Evolutionary conservation across 2,329 filamentous ascomycete genomes (phyloP).

Genomic region (Diaporthe longicolla): DNA sequence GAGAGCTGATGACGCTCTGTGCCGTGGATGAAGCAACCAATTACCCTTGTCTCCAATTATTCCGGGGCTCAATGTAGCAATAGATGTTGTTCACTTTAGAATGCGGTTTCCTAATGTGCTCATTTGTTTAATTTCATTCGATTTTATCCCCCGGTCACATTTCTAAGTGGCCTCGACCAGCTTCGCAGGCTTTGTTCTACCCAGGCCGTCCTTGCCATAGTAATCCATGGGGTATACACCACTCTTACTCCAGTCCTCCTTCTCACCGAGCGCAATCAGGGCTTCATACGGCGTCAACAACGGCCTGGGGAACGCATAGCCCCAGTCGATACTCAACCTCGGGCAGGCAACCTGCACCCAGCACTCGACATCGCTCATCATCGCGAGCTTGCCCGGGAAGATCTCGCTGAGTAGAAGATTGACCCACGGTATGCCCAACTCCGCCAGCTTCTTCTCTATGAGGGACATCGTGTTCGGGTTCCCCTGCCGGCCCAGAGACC

Average conservation of each 20-base stretch:
- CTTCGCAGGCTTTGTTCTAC: constrained; percentile 74
- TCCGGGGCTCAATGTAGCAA: not conserved
- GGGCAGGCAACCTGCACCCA: constrained; percentile 99
- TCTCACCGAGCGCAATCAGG: constrained; percentile 85
- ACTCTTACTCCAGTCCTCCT: constrained; percentile 77
- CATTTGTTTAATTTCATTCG: not conserved
- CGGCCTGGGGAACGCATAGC: constrained; percentile 92
- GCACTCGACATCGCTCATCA: constrained; percentile 95
- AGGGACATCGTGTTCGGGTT: constrained; percentile 93
- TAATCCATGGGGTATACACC: constrained; percentile 98
- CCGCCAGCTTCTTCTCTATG: constrained; percentile 83
- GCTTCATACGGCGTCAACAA: constrained; percentile 96
- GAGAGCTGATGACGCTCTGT: not conserved
- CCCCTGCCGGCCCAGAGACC: constrained; percentile 91
- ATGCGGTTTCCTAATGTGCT: not conserved
- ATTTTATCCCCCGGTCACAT: not conserved
- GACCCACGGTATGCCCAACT: constrained; percentile 82
- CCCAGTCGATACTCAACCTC: constrained; percentile 98
- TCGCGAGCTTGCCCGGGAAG: constrained; percentile 92
- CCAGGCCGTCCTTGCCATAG: constrained; percentile 92
- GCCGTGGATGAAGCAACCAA: not conserved
- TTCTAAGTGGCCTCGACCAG: constrained; percentile 38
- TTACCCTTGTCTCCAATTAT: not conserved
- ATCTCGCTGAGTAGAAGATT: constrained; percentile 94
- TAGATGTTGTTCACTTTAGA: not conserved